A percentile compares a stretch with the other conserved stretches of the same genome.
These are phyloP conservation scores for Fremontodendron californicum DNA, from an alignment of 345 rosid species.

Conservation along the genomic window DNA sequence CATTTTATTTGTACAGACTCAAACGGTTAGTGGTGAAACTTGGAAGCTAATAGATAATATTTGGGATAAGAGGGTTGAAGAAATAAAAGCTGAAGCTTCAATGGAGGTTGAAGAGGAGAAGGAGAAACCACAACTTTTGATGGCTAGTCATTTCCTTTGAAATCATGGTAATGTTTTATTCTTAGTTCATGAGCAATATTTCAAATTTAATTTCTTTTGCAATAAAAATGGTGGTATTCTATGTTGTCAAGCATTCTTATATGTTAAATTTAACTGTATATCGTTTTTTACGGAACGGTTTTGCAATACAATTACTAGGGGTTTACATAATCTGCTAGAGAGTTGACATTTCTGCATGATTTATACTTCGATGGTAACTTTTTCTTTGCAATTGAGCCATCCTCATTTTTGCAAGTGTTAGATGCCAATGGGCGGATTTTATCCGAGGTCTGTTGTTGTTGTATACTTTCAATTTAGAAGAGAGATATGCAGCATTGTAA, in stretches of 20 bases:
- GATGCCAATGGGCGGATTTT: neutral
- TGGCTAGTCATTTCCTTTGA: conserved; percentile 86
- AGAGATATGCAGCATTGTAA: neutral
- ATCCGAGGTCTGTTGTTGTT: neutral
- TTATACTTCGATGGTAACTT: neutral
- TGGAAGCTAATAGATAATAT: conserved; percentile 84
- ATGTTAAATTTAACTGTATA: neutral
- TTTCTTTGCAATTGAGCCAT: neutral
- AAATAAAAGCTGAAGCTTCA: conserved; percentile 62
- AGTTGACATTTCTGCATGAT: neutral
- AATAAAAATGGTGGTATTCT: neutral
- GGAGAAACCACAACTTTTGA: conserved; percentile 74
- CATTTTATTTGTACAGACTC: conserved; percentile 49
- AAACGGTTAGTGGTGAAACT: conserved; percentile 66
- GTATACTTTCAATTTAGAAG: neutral
- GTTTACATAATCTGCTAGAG: neutral
- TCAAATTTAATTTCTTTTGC: neutral
- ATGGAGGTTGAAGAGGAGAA: conserved; percentile 59
- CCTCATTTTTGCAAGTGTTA: neutral
- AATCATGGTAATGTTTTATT: conserved; percentile 3
- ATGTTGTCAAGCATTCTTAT: neutral
- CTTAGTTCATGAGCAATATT: neutral
- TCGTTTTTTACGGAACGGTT: neutral
- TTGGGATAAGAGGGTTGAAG: conserved; percentile 72
- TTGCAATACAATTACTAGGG: neutral